phyloP scores from a whole-genome alignment of 2,329 filamentous ascomycete genomes.

The Ceratocystis variospora region DNA sequence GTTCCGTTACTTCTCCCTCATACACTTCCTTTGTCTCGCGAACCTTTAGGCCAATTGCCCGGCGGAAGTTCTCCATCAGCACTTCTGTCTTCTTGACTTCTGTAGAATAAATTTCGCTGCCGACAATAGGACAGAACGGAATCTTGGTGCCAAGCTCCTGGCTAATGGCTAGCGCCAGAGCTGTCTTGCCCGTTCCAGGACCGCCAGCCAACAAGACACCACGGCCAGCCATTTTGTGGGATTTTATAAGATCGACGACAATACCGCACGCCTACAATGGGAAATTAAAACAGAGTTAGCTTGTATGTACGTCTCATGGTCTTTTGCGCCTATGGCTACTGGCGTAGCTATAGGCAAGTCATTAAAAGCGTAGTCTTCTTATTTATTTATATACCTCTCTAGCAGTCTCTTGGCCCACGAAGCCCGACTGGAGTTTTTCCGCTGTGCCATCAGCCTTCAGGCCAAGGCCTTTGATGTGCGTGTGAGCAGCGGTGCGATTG shows the following conservation, averaged over 20 bases:
- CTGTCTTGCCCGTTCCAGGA: slow-evolving; percentile 93
- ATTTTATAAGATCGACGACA: slow-evolving; percentile 86
- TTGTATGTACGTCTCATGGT: no score
- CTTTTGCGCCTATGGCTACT: not conserved
- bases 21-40: slow-evolving; percentile 99
- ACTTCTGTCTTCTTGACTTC: slow-evolving; percentile 99
- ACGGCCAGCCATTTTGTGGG: slow-evolving; percentile 94
- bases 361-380: slow-evolving; percentile 22
- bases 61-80: slow-evolving; percentile 96
- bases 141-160: slow-evolving; percentile 97
- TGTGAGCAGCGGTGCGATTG: slow-evolving; percentile 90
- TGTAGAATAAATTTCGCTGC: slow-evolving; percentile 92
- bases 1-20: slow-evolving; percentile 94
- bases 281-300: not conserved
- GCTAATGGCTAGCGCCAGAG: slow-evolving; percentile 84
- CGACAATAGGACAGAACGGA: slow-evolving; percentile 94
- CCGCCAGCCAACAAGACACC: slow-evolving; percentile 88
- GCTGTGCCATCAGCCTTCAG: slow-evolving; percentile 74
- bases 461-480: slow-evolving; percentile 92
- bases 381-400: slow-evolving; percentile 51
- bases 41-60: slow-evolving; percentile 91
- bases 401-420: slow-evolving; percentile 76
- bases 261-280: slow-evolving; percentile 70
- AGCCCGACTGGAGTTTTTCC: slow-evolving; percentile 65
- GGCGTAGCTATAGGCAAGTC: not conserved